Evolutionary conservation across 169 alveolate species (phyloP), one percentile per base, ranked within the genome.

Genomic region (Eimeria acervulina): DNA sequence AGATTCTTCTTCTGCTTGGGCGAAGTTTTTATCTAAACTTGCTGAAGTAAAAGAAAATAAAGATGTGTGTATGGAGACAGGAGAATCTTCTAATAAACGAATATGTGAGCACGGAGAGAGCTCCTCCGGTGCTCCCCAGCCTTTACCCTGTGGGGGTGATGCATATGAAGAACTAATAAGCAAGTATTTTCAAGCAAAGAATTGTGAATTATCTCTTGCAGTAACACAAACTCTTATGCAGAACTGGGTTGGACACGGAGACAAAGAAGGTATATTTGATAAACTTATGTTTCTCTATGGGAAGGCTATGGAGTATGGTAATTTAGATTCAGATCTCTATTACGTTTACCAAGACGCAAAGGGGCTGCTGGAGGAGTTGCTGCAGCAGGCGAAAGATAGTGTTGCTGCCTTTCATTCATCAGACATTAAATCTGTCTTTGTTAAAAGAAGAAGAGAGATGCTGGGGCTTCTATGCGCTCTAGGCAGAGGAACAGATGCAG

Each of bases 81-180:
- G 40, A 13, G 61, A 52, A 15, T 7, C 90, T 1, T 23, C n/a
- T 40, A 51, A 47, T 47, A 47, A 47, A 47, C 55, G 55, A 47
- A 7, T 7, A 47, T 47, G n/a, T n/a, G n/a, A n/a, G n/a, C n/a
- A n/a, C n/a, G n/a, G n/a, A n/a, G n/a, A n/a, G n/a, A n/a, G n/a
- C n/a, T n/a, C n/a, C n/a, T n/a, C n/a, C n/a, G n/a, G n/a, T n/a
- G n/a, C n/a, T n/a, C n/a, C n/a, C n/a, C n/a, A n/a, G n/a, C n/a
- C n/a, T n/a, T n/a, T n/a, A n/a, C 55, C 55, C 51, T 83, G 95
- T 78, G 95, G 95, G 28, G 95, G 95, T 31, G 66, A n/a, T 0
- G 81, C 42, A 6, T 90, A 90, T 78, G 44, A 51, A 78, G 33
- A 55, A 31, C 63, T 90, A 0, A 76, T 90, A 19, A 80, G 63